phyloP scores from a whole-genome alignment of 1,139 yeast species.

The Entelexis paramagnoliae region DNA sequence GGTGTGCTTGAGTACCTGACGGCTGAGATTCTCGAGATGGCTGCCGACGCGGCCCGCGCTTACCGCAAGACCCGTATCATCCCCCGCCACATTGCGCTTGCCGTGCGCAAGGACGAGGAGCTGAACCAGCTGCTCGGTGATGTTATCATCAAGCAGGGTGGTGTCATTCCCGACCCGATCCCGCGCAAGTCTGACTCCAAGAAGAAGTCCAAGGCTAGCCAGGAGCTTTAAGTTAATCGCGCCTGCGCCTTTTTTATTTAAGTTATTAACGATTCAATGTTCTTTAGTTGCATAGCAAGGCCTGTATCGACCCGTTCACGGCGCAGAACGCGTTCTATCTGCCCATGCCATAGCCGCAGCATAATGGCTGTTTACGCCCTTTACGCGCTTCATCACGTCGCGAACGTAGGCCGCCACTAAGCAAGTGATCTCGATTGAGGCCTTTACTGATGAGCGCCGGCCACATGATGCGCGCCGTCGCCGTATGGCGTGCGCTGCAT shows the following conservation, averaged over 20 bases:
- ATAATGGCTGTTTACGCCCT: no score
- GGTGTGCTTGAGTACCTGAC: constrained; percentile 94
- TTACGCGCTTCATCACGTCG: no score
- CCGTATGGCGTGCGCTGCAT: no score
- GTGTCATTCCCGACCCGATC: constrained; percentile 80
- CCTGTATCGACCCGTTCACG: no score
- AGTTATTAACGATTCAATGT: constrained; percentile 16
- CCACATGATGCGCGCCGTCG: no score
- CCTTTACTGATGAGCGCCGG: no score
- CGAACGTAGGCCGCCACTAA: no score
- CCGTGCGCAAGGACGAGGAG: constrained; percentile 97
- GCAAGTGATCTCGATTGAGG: no score
- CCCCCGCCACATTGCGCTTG: constrained; percentile 96
- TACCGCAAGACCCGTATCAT: constrained; percentile 97
- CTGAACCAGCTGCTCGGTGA: constrained; percentile 87
- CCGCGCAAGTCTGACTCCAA: constrained; percentile 93
- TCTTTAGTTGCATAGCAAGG: background rate
- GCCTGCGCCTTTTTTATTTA: constrained; percentile 14
- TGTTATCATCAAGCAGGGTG: constrained; percentile 95
- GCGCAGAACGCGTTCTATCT: no score
- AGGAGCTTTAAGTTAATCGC: constrained; percentile 28
- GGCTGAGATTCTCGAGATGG: constrained; percentile 96
- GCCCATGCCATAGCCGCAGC: no score
- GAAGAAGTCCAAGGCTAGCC: constrained; percentile 43
- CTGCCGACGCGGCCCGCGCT: constrained; percentile 99